Evolutionary conservation across 306 rosid genomes (phyloP).

Genomic region (Lupinus albus): DNA sequence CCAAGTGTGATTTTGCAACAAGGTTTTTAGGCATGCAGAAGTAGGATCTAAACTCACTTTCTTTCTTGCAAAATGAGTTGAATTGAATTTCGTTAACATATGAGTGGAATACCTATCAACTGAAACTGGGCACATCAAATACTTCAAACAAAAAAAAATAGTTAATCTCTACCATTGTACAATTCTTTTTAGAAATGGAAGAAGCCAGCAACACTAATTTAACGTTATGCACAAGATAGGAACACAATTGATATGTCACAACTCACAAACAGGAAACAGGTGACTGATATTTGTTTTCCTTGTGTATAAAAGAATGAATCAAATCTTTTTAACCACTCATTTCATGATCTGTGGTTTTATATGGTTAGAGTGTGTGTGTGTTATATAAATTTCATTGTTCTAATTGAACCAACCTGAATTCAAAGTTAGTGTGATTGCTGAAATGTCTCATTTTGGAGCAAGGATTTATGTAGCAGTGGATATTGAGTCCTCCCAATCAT

Average conservation of each 20-base stretch:
- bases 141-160: neutral
- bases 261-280: neutral
- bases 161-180: slow-evolving; percentile 36
- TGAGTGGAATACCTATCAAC: no score
- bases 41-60: no score
- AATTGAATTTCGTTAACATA: no score
- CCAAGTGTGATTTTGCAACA: no score
- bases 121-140: no score
- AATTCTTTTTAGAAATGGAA: slow-evolving; percentile 29
- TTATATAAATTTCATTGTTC: neutral
- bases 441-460: slow-evolving; percentile 19
- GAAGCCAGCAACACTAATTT: slow-evolving; percentile 28
- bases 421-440: neutral
- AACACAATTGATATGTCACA: neutral
- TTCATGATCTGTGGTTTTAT: neutral
- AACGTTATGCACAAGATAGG: neutral
- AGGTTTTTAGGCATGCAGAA: no score
- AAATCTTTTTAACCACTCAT: neutral
- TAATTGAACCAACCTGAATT: slow-evolving; percentile 24
- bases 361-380: neutral
- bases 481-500: slow-evolving; percentile 54
- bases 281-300: neutral
- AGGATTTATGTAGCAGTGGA: slow-evolving; percentile 41
- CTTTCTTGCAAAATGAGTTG: no score
- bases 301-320: neutral